A percentile compares a stretch with the other conserved stretches of the same genome.
Evolutionary conservation across 441 rosid genomes (phyloP).

Genomic region (Breynia disticha): DNA sequence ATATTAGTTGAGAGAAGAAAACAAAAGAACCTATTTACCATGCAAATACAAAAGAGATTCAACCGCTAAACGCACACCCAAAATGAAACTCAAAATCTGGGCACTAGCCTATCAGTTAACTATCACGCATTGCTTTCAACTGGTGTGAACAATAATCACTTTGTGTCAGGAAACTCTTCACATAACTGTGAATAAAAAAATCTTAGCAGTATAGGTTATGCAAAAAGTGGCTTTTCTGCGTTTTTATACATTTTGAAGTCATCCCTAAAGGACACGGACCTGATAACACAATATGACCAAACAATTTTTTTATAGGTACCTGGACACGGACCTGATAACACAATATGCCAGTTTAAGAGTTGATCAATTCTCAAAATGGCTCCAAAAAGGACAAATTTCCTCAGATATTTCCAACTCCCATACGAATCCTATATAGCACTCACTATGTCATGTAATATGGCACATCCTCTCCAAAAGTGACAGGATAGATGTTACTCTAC

Average conservation of each 20-base stretch:
- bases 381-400: no score
- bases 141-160: constrained; percentile 19
- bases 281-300: neutral
- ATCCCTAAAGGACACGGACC: constrained; percentile 8
- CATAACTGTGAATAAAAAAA: constrained; percentile 14
- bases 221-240: constrained; percentile 11
- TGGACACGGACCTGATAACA: constrained; percentile 1
- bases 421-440: no score
- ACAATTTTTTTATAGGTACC: no score
- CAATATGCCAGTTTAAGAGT: neutral
- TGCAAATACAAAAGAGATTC: constrained; percentile 20
- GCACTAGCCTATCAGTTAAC: constrained; percentile 26
- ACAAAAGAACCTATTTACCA: constrained; percentile 2
- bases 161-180: constrained; percentile 20
- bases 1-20: constrained; percentile 1
- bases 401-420: no score
- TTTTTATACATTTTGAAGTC: constrained; percentile 8
- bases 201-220: constrained; percentile 11
- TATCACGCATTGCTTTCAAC: constrained; percentile 30
- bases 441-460: no score
- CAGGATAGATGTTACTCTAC: no score
- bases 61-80: constrained; percentile 25
- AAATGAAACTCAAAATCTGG: constrained; percentile 22
- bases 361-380: no score
- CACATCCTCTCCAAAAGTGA: no score